These are phyloP conservation scores for Tylopilus plumbeoviolaceoides DNA, from an alignment of 768 basidiomycete genomes.

Conservation along the genomic window DNA sequence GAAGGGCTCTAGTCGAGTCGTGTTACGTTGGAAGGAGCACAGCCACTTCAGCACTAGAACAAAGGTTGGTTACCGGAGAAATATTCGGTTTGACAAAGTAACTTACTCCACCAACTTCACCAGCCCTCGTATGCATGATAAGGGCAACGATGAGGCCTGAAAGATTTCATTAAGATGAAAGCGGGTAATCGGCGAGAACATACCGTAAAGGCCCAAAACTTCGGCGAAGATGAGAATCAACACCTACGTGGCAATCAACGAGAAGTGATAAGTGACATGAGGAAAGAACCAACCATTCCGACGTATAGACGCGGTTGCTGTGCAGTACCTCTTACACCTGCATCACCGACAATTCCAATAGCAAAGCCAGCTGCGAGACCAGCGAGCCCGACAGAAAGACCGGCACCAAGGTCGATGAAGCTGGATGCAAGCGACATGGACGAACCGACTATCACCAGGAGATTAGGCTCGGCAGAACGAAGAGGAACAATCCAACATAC, in stretches of 20 bases:
- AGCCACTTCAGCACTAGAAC: conserved; percentile 24
- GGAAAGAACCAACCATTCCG: conserved; percentile 65
- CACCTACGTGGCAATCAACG: conserved; percentile 47
- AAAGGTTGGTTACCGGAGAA: not conserved
- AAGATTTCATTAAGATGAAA: not conserved
- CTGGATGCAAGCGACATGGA: conserved; percentile 90
- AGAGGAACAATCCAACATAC: conserved; percentile 46
- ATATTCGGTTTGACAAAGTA: not conserved
- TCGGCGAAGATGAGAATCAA: conserved; percentile 98
- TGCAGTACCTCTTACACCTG: conserved; percentile 95
- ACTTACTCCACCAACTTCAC: conserved; percentile 21
- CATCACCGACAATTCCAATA: conserved; percentile 98
- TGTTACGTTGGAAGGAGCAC: conserved; percentile 1
- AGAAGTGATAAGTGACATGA: not conserved
- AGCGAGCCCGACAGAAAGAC: conserved; percentile 87
- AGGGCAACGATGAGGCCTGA: conserved; percentile 86
- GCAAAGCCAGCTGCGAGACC: conserved; percentile 98
- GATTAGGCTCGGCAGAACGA: not conserved
- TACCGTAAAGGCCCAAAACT: conserved; percentile 89
- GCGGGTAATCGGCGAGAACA: conserved; percentile 2
- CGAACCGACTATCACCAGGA: conserved; percentile 47
- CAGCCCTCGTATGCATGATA: conserved; percentile 81
- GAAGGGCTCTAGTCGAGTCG: conserved; percentile 5
- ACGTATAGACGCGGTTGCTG: conserved; percentile 94
- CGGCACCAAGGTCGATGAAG: conserved; percentile 91